A percentile compares a stretch with the other conserved stretches of the same genome.
These are phyloP conservation scores for Mortierella polycephala DNA, from an alignment of 371 early-diverging fungal genomes.

Conservation along the genomic window DNA sequence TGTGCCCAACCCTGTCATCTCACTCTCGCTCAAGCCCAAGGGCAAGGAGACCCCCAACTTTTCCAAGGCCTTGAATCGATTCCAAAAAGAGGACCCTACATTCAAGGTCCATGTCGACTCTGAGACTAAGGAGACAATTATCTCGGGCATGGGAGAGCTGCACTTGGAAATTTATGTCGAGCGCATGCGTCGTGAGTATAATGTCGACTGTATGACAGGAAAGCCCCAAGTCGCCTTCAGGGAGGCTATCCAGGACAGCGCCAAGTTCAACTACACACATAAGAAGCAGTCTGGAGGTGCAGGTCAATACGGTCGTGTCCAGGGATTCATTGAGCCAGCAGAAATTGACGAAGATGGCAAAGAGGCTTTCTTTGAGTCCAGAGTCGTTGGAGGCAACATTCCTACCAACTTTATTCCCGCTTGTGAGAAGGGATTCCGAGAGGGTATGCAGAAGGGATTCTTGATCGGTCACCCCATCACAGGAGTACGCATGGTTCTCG, in stretches of 20 bases:
- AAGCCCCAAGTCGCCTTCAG: slow-evolving; percentile 98
- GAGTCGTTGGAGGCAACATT: slow-evolving; percentile 94
- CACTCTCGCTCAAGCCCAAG: slow-evolving; percentile 90
- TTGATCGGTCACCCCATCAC: slow-evolving; percentile 94
- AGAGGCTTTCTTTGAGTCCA: slow-evolving; percentile 73
- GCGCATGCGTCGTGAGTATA: slow-evolving; percentile 97
- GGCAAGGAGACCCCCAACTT: slow-evolving; percentile 93
- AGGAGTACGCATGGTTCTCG: slow-evolving; percentile 88
- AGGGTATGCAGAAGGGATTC: slow-evolving; percentile 92
- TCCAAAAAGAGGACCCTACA: slow-evolving; percentile 98
- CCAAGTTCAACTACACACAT: slow-evolving; percentile 96
- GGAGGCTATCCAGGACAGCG: slow-evolving; percentile 85
- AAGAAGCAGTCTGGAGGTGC: slow-evolving; percentile 98
- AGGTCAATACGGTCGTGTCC: slow-evolving; percentile 95
- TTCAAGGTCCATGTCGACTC: slow-evolving; percentile 95
- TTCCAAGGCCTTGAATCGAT: slow-evolving; percentile 93
- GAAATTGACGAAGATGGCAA: slow-evolving; percentile 67
- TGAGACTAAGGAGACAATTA: slow-evolving; percentile 94
- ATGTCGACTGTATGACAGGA: slow-evolving; percentile 92
- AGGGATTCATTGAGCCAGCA: slow-evolving; percentile 93
- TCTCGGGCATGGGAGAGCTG: slow-evolving; percentile 94
- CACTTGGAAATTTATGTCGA: slow-evolving; percentile 96
- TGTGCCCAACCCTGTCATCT: slow-evolving; percentile 98
- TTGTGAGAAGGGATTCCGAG: slow-evolving; percentile 95
- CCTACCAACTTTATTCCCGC: slow-evolving; percentile 96